These are phyloP conservation scores for Rhizopogon vinicolor DNA, from an alignment of 768 basidiomycete species.

Conservation along the genomic window DNA sequence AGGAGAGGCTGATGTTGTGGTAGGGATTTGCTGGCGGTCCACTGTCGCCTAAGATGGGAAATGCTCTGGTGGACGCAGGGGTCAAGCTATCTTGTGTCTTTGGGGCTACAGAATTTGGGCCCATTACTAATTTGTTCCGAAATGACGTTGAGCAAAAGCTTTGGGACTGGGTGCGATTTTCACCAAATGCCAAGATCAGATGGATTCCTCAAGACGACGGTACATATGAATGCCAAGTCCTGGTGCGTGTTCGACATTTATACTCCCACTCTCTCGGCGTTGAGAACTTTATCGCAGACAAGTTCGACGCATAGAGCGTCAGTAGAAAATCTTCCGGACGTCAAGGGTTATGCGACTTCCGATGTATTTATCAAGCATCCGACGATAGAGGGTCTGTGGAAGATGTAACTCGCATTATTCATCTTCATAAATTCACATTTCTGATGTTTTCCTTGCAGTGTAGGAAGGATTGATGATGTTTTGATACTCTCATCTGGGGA, in stretches of 20 bases:
- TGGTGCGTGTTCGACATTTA: conserved; percentile 20
- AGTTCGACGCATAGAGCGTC: conserved; percentile 21
- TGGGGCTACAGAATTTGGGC: conserved; percentile 35
- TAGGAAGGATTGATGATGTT: conserved; percentile 35
- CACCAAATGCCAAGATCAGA: conserved; percentile 18
- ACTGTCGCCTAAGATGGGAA: conserved; percentile 30
- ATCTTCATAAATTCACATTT: neutral
- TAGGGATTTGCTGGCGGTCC: conserved; percentile 35
- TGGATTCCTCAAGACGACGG: conserved; percentile 34
- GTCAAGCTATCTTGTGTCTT: conserved; percentile 30
- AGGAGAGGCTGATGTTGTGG: neutral
- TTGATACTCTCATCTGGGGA: conserved; percentile 27
- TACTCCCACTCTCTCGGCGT: neutral
- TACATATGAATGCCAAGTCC: conserved; percentile 33
- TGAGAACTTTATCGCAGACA: conserved; percentile 12
- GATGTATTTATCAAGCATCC: conserved; percentile 43
- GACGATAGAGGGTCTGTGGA: conserved; percentile 37
- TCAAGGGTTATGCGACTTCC: conserved; percentile 37
- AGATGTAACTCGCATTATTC: conserved; percentile 26
- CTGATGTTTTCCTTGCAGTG: conserved; percentile 15
- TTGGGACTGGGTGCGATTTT: conserved; percentile 30
- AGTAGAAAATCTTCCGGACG: conserved; percentile 32
- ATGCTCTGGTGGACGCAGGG: conserved; percentile 28
- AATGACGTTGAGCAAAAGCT: conserved; percentile 18
- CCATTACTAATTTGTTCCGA: conserved; percentile 9